Base-by-base conservation (phyloP, 257 asterid species). In the Salvia hispanica region DNA sequence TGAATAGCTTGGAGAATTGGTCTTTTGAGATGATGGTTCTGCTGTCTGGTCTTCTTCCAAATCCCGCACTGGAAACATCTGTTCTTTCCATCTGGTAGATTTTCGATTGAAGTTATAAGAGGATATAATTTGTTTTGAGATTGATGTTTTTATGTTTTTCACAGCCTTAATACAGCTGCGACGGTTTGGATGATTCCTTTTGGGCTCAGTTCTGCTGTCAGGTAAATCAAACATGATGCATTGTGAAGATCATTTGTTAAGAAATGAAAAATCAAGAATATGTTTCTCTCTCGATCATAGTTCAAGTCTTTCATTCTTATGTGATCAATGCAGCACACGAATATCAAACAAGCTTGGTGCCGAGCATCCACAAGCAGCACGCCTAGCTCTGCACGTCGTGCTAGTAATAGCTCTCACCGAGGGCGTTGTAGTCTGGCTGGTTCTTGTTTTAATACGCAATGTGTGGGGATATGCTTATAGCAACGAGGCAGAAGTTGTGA, bases 1-100 rank as follows among this genome's bases (percentile, higher is more conserved):
- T 59, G 4, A 71, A 78, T 88, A 91, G 96, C 84, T 81, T 88
- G 77, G 95, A 91, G 52, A 77, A 72, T 44, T 91, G 98, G 98
- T 91, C 96, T 33, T 88, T 91, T 63, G 98, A 91, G 71, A 74
- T 88, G 91, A 82, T 82, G 90, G 98, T 91, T 75, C 85, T 91
- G 59, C 88, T 91, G 28, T 84, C 98, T 33, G 96, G 98, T 47
- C 94, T 88, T 64, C 96, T 91, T 72, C 95, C 93, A 2, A 85
- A 91, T 76, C 98, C 98, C 7, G 72, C 80, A 79, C 55, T 91
- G 44, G 95, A 88, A 76, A 91, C 98, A 62, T 85, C 96, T 2
- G 96, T 87, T 33, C 98, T 91, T 67, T 83, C 98, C 63, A 79
- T 91, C 73, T 76, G 93, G 97, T 91, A 25, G 31, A 25, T 25